Evolutionary conservation across 306 rosid species (phyloP), one percentile per base, ranked within the genome.

Genomic region (apple (Malus domestica)): DNA sequence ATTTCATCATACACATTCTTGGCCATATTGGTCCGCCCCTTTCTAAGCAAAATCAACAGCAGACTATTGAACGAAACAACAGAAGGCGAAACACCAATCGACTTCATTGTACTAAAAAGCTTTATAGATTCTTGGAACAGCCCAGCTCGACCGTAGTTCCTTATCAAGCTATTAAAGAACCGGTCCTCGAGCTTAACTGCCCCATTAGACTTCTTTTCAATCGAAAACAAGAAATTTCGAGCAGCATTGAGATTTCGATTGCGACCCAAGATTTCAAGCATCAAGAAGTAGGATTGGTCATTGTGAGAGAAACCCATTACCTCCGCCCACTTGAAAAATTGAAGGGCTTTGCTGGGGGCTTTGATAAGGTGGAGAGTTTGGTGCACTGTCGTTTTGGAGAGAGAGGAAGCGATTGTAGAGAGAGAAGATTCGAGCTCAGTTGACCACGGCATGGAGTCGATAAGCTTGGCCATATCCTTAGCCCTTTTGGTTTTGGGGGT

Each of bases 21-120:
- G 0, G 90, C 98, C 95, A 90, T 86, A 71, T 79, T 84, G 10
- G 93, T 85, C 80, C 97, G 80, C 61, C 98, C 97, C 73, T 91
- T 84, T 79, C 60, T 88, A 22, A 93, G 93, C 90, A 89, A 83
- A 70, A 91, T 71, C 10, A 82, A 76, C 68, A 93, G 79, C 30
- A 90, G 68, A 72, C 79, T 80, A 19, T 91, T 93, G 78, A 90
- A 93, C 15, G 88, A 83, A 64, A 90, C 61, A 66, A 76, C 90
- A 70, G 96, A 89, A 30, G 97, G 90, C 4, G 89, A 85, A 74
- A 93, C 83, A 32, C 90, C 91, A 59, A 66, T 71, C 3, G 82
- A 75, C 60, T 93, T 93, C 98, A 90, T 89, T 0, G 77, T 85
- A 27, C 78, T 68, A 67, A 90, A 93, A 20, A 90, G 78, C 85